Base-by-base conservation (phyloP, 1,284 basidiomycete genomes). In the Sphaerobolus stellatus region DNA sequence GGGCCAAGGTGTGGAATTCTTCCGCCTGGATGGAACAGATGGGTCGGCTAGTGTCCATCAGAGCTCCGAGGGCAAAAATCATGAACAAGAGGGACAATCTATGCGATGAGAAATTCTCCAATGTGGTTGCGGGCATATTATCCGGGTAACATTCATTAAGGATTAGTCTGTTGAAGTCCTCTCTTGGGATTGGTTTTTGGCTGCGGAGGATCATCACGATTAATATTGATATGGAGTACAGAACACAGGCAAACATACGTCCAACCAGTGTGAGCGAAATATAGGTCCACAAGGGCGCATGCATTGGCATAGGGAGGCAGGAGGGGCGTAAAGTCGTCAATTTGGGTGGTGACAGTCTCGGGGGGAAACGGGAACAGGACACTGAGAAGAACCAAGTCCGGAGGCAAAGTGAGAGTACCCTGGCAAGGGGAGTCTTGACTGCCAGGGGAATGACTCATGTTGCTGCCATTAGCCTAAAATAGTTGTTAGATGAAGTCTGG, bases 1-100 rank as follows among this genome's bases (percentile, higher is more conserved):
- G 75, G 4, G 83, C 72, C 7, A 86, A 64, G 43, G 80, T 71
- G 60, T 80, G 81, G 59, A 81, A 86, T 50, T 86, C 83, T 52
- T 80, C 72, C 8, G 83, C 77, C 53, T 82, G 76, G 5, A 75
- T 62, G 4, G 74, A 70, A 59, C 76, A 77, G 20, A 79, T 67
- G 0, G 73, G 71, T 20, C 65, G 65, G 29, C 67, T 63, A 22
- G 71, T 62, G 59, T 86, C 82, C 55, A 83, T 78, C 14, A 84
- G 67, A 0, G 75, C 64, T 2, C 73, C 80, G 14, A 82, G 66
- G 14, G 80, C 74, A 57, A 82, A 76, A 14, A 86, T 70, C 43
- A 76, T 74, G 61, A 83, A 85, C 8, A 87, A 68, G 25, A 87
- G 69, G 0, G 80, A 69, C 1, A 84, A 68, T 0, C 74, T 67